Evolutionary conservation across 352 stramenopile species (phyloP), one percentile per base, ranked within the genome.

Genomic region (Plasmopara viticola): DNA sequence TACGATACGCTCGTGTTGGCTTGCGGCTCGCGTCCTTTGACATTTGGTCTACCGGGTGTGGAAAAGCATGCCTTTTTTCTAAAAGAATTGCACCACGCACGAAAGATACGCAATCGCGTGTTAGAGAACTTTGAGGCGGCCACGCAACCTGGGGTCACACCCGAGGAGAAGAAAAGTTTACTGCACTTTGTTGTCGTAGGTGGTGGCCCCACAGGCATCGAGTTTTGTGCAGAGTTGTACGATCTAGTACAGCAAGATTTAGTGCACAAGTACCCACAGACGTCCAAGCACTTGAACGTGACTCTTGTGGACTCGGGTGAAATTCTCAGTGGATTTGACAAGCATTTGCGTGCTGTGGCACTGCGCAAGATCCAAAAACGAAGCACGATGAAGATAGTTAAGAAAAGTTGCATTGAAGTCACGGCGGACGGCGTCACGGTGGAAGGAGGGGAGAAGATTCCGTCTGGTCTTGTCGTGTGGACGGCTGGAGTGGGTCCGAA

Each of bases 141-240:
- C 0, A 89, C 90, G 9, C 87, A 95, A 50, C 89, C 91, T 10
- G 89, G 73, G 8, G 59, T 95, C 5, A 79, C 75, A 2, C 61
- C 78, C 2, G 78, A 81, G n/a, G 90, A 98, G 70, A 90, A 94
- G 47, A 56, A 87, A 34, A 64, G 88, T 28, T 66, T 99, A 7
- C 73, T 99, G 13, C 94, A 94, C 41, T 99, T 99, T 74, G 84
- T 99, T n/a, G 89, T 99, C 8, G 95, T 99, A 9, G 96, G 96
- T 6, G 96, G 96, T 6, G 95, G 95, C 6, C 93, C 95, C 2
- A 98, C 95, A 0, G 86, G 78, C 42, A 90, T 97, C 56, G 96
- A 99, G 73, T 98, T 98, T 66, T 96, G 94, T 38, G 81, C 86
- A 14, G 95, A 99, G 69, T 72, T 99, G 44, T 87, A 98, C 66